Evolutionary conservation across 2,329 filamentous ascomycete species (phyloP), one percentile per base, ranked within the genome.

Genomic region (Calcarisporium arbuscula): DNA sequence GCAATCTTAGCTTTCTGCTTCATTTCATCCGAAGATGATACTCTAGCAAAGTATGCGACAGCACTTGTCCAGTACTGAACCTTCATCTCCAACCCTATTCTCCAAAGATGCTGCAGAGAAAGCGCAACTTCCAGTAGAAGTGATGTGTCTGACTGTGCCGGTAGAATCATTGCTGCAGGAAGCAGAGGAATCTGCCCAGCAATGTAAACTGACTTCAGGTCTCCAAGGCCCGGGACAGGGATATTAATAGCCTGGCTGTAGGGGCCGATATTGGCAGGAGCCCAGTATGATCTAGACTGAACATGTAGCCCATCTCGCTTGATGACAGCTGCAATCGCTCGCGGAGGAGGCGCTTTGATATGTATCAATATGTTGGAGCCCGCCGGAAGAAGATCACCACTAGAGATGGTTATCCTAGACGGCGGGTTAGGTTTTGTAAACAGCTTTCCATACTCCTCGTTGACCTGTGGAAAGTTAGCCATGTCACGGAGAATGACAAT

Each of bases 271-370:
- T 96, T 96, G 15, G 92, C 90, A 0, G 92, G 92, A 0, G 92
- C 92, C 92, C 92, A 98, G 67, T 96, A 96, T 9, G 87, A 94
- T 25, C 85, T 71, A 4, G 85, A 89, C 60, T 96, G 92, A 6
- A 98, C 89, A 56, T 98, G 92, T 2, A 96, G 71, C 1, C 76
- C 77, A 33, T 70, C 67, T 60, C 84, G 59, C 5, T 34, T 40
- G 8, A 42, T 38, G 16, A 57, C 41, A 3, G 40, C 40, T 2
- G 51, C 42, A n/a, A n/a, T n/a, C n/a, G n/a, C n/a, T n/a, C n/a
- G n/a, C n/a, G n/a, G n/a, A n/a, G n/a, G n/a, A 17, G 66, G 63
- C 4, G 65, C 54, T 2, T 63, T 62, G 25, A 76, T 54, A 45
- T 70, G 67, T 42, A 90, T 72, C 12, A 85, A 61, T 34, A 81